These are phyloP conservation scores for Boletus smithii DNA, from an alignment of 1,284 basidiomycete genomes.

Conservation along the genomic window DNA sequence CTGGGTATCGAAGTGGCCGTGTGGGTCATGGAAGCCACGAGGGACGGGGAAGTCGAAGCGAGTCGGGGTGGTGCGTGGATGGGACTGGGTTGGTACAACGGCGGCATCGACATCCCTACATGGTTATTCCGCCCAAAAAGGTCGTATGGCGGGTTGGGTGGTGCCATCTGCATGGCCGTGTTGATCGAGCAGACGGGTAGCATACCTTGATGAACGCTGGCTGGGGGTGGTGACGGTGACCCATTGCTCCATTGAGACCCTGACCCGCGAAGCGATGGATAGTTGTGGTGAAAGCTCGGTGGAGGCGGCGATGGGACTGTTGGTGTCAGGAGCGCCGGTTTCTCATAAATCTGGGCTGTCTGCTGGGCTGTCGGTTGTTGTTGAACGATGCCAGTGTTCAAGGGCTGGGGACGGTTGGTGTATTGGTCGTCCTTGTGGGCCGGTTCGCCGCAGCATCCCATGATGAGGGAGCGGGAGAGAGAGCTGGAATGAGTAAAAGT, in stretches of 20 bases:
- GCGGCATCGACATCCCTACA: constrained; percentile 2
- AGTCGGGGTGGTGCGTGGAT: constrained; percentile 34
- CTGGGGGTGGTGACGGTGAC: constrained; percentile 34
- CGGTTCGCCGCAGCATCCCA: constrained; percentile 59
- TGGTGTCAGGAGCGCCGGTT: constrained; percentile 18
- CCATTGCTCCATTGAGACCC: constrained; percentile 32
- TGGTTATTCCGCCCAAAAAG: constrained; percentile 1
- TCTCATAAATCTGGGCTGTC: constrained; percentile 25
- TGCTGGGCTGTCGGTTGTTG: constrained; percentile 52
- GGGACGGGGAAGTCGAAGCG: constrained; percentile 23
- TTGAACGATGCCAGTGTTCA: constrained; percentile 33
- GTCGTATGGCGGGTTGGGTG: constrained; percentile 4
- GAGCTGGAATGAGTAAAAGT: background rate
- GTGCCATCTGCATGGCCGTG: background rate
- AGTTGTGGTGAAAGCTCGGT: constrained; percentile 16
- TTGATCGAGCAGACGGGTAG: background rate
- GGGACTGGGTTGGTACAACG: constrained; percentile 36
- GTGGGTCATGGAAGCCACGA: constrained; percentile 6
- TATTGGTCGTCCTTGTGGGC: constrained; percentile 34
- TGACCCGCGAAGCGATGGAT: constrained; percentile 23
- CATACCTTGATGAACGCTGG: constrained; percentile 9
- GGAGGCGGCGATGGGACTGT: constrained; percentile 31
- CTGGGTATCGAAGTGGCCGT: constrained; percentile 4
- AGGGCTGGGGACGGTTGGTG: constrained; percentile 31
- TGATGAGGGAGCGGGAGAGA: constrained; percentile 25